Conservation (phyloP, 2,329 filamentous ascomycete genomes). For the Alternaria triticina region DNA sequence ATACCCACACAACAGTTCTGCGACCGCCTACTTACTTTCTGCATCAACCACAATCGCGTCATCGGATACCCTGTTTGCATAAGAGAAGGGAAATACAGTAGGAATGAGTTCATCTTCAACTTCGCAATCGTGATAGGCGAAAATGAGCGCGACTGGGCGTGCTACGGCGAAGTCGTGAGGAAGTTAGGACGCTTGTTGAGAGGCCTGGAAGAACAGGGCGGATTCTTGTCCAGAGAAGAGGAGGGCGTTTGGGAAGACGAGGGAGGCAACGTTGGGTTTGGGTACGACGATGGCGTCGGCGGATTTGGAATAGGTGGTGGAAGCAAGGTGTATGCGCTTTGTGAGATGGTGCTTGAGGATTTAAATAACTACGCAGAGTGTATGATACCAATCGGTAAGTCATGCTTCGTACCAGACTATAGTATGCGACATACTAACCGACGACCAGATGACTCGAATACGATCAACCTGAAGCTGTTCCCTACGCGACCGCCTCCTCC, state of each 20-base stretch:
- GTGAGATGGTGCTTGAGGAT: slow-evolving; percentile 89
- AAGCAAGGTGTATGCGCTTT: slow-evolving; percentile 69
- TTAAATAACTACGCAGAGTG: slow-evolving; percentile 97
- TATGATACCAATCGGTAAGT: slow-evolving; percentile 92
- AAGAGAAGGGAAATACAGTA: slow-evolving; percentile 75
- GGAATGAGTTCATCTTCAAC: slow-evolving; percentile 99
- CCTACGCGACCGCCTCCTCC: slow-evolving; percentile 79
- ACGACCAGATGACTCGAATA: slow-evolving; percentile 81
- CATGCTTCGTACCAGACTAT: no score
- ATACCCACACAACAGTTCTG: slow-evolving; percentile 95
- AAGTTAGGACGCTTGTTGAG: slow-evolving; percentile 86
- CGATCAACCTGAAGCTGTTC: slow-evolving; percentile 95
- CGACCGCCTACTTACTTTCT: slow-evolving; percentile 84
- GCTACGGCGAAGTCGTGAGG: slow-evolving; percentile 83
- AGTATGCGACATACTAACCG: not conserved
- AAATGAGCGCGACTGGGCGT: slow-evolving; percentile 69
- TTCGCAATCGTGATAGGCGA: slow-evolving; percentile 84
- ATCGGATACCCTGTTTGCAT: slow-evolving; percentile 91
- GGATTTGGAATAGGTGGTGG: slow-evolving; percentile 40
- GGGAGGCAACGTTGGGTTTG: slow-evolving; percentile 10
- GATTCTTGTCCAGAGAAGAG: slow-evolving; percentile 74
- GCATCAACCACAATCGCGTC: slow-evolving; percentile 76
- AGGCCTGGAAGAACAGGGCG: slow-evolving; percentile 89
- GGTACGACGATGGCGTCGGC: slow-evolving; percentile 18
- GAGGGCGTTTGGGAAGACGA: slow-evolving; percentile 43